Conservation (phyloP, 345 rosid genomes). For the Lagerstroemia speciosa region DNA sequence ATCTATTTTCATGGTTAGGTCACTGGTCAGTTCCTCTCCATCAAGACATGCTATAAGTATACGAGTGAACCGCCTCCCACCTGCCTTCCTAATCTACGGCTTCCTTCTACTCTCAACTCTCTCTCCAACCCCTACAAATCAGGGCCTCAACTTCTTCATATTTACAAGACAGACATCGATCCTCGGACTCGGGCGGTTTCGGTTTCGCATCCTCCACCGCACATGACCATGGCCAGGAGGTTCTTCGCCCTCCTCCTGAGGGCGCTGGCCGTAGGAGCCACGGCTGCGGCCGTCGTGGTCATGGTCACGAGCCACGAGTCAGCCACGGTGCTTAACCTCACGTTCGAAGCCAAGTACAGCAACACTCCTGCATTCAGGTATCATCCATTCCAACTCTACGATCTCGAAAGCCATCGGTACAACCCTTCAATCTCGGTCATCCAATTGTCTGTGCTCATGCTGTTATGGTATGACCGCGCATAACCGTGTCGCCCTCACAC, state of each 20-base stretch:
- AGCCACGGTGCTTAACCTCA: conserved; percentile 37
- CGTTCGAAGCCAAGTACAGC: conserved; percentile 44
- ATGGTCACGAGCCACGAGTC: conserved; percentile 44
- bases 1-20: not conserved
- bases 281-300: conserved; percentile 24
- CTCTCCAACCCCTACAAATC: not conserved
- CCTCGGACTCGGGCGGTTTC: not conserved
- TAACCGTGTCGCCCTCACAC: no score
- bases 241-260: conserved; percentile 23
- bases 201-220: not conserved
- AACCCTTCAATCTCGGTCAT: not conserved
- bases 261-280: conserved; percentile 35
- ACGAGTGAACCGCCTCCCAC: conserved; percentile 16
- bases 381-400: not conserved
- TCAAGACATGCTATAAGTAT: not conserved
- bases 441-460: no score
- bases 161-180: not conserved
- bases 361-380: conserved; percentile 41
- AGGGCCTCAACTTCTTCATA: not conserved
- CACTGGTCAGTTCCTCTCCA: not conserved
- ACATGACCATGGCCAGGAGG: conserved; percentile 4
- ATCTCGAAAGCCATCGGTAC: not conserved
- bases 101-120: not conserved
- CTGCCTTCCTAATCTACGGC: conserved; percentile 8
- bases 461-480: not conserved